Evolutionary conservation across 257 asterid species (phyloP).

Genomic region (Plectranthus barbatus): DNA sequence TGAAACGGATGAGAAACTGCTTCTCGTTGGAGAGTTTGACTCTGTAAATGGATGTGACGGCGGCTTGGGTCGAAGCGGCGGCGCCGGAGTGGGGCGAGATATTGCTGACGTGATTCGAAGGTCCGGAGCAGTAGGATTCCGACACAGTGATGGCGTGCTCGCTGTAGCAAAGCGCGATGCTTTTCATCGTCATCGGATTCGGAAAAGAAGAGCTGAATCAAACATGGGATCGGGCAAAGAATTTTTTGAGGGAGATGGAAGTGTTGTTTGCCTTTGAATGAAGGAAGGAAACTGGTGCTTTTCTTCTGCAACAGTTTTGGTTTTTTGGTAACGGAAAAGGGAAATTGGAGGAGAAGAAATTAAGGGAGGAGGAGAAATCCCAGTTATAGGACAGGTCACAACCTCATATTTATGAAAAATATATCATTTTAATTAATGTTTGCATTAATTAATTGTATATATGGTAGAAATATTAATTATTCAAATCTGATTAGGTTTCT

Average conservation of each 20-base stretch:
- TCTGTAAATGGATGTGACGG: slow-evolving; percentile 47
- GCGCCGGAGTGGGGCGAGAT: slow-evolving; percentile 5
- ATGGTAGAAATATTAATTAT: not conserved
- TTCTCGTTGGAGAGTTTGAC: slow-evolving; percentile 28
- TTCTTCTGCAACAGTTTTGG: slow-evolving; percentile 35
- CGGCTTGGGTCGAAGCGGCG: slow-evolving; percentile 32
- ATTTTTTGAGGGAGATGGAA: not conserved
- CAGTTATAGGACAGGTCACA: slow-evolving; percentile 29
- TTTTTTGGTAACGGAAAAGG: slow-evolving; percentile 39
- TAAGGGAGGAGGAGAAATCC: slow-evolving; percentile 14
- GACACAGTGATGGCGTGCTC: slow-evolving; percentile 71
- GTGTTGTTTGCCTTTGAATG: slow-evolving; percentile 38
- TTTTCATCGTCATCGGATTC: slow-evolving; percentile 39
- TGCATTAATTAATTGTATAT: not conserved
- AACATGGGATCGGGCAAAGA: not conserved
- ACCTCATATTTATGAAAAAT: slow-evolving; percentile 17
- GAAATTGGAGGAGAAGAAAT: not conserved
- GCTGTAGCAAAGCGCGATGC: slow-evolving; percentile 53
- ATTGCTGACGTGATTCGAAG: slow-evolving; percentile 26
- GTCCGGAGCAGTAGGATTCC: slow-evolving; percentile 58
- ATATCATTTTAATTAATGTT: slow-evolving; percentile 1
- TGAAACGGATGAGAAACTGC: slow-evolving; percentile 36
- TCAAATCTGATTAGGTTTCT: not conserved
- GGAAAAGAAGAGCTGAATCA: not conserved
- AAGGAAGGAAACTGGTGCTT: slow-evolving; percentile 44